Conservation (phyloP, 352 stramenopile species). For the Peronospora farinosa region DNA sequence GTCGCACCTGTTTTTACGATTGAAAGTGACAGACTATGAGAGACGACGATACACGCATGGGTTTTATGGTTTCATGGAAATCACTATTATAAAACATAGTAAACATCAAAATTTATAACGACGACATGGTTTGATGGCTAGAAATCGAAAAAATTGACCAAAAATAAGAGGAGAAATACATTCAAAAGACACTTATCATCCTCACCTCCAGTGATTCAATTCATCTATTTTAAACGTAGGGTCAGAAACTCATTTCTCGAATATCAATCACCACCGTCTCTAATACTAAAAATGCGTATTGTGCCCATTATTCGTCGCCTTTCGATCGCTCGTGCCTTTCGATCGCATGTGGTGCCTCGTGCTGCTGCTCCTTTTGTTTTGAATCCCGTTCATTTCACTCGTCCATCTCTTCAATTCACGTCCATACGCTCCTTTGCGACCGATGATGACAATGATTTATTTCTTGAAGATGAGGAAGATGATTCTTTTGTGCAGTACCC, state of each 20-base stretch:
- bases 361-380: constrained; percentile 13
- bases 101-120: no score
- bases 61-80: no score
- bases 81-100: no score
- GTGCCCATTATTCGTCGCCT: constrained; percentile 29
- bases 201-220: no score
- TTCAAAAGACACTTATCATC: no score
- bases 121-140: no score
- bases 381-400: not conserved
- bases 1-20: no score
- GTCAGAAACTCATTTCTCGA: not conserved
- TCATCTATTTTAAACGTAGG: constrained; percentile 3
- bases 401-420: constrained; percentile 5
- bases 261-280: not conserved
- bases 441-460: constrained; percentile 52
- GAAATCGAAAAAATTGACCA: no score
- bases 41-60: no score
- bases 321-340: constrained; percentile 15
- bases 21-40: no score
- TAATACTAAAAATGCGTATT: constrained; percentile 18
- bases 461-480: constrained; percentile 60
- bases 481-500: constrained; percentile 82
- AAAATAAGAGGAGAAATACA: no score
- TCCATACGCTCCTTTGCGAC: constrained; percentile 38
- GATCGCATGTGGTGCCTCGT: constrained; percentile 9